Evolutionary conservation across 1,139 yeast genomes (phyloP).

Genomic region (Yueomyces sp.): DNA sequence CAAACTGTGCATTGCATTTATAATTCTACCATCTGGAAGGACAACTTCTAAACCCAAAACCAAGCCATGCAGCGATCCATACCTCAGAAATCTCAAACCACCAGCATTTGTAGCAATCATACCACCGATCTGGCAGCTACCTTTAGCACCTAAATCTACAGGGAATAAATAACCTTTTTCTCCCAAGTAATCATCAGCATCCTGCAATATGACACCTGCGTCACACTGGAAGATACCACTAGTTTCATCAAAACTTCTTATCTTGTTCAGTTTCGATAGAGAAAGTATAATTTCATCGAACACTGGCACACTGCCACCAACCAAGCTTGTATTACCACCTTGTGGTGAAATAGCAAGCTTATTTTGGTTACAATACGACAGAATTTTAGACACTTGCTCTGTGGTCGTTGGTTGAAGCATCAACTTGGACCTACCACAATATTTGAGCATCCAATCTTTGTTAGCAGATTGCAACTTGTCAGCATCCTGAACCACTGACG

Average conservation of each 20-base stretch:
- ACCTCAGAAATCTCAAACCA: slow-evolving; percentile 75
- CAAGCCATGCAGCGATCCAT: slow-evolving; percentile 87
- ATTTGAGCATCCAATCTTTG: slow-evolving; percentile 95
- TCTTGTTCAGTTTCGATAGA: slow-evolving; percentile 56
- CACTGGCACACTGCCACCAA: slow-evolving; percentile 89
- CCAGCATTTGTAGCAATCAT: slow-evolving; percentile 96
- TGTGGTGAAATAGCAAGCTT: slow-evolving; percentile 86
- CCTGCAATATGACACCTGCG: slow-evolving; percentile 83
- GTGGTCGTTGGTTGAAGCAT: slow-evolving; percentile 79
- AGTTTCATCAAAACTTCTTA: slow-evolving; percentile 68
- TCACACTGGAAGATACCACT: slow-evolving; percentile 83
- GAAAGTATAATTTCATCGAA: slow-evolving; percentile 82
- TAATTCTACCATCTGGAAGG: slow-evolving; percentile 75
- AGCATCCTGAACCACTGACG: slow-evolving; percentile 36
- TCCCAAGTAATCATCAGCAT: slow-evolving; percentile 67
- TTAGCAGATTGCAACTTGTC: slow-evolving; percentile 65
- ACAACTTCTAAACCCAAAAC: slow-evolving; percentile 90
- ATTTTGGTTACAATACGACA: slow-evolving; percentile 71
- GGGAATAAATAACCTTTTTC: slow-evolving; percentile 88
- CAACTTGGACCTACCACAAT: slow-evolving; percentile 71
- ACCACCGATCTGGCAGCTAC: slow-evolving; percentile 94
- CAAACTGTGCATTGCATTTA: slow-evolving; percentile 68
- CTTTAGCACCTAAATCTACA: slow-evolving; percentile 90
- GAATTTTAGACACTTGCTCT: slow-evolving; percentile 62
- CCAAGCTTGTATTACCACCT: slow-evolving; percentile 95